phyloP scores from a whole-genome alignment of 257 asterid species.

The Scutellaria galericulata region DNA sequence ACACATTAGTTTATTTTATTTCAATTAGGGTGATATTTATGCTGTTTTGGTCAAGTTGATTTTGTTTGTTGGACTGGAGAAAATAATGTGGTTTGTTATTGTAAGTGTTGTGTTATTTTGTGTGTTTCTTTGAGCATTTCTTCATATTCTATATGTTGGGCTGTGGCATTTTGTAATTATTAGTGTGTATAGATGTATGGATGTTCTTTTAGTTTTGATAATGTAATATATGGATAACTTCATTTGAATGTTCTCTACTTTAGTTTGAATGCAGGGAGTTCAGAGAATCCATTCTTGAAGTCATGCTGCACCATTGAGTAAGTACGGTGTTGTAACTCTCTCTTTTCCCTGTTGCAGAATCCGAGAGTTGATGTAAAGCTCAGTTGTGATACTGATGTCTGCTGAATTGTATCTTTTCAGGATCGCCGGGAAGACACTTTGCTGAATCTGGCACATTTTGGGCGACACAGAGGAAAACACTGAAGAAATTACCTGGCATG shows the following conservation, averaged over 20 bases:
- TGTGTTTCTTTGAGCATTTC: background rate
- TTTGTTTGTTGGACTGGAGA: background rate
- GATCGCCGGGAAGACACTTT: slow-evolving; percentile 93
- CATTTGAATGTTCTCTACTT: slow-evolving; percentile 43
- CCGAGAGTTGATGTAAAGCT: slow-evolving; percentile 23
- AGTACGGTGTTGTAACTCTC: slow-evolving; percentile 39
- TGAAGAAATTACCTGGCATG: slow-evolving; percentile 84
- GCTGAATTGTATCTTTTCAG: slow-evolving; percentile 50
- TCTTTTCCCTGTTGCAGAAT: slow-evolving; percentile 19
- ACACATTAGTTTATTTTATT: too few relatives aligned
- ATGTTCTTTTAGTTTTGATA: background rate
- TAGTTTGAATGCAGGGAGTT: slow-evolving; percentile 97
- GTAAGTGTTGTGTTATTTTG: background rate
- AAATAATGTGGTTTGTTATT: background rate
- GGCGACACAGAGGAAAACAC: slow-evolving; percentile 84
- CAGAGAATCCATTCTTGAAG: slow-evolving; percentile 95
- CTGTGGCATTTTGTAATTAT: slow-evolving; percentile 1
- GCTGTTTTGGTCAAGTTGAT: background rate
- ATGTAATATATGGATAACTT: slow-evolving; percentile 19
- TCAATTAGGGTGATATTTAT: background rate
- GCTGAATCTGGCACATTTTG: slow-evolving; percentile 82
- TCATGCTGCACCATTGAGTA: slow-evolving; percentile 98
- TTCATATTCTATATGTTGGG: slow-evolving; percentile 1
- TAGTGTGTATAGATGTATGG: background rate
- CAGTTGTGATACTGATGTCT: slow-evolving; percentile 29